Percentiles rank a stretch among this genome's conserved stretches.
Conservation (phyloP, 768 basidiomycete species). For the Lactarius quietus region DNA sequence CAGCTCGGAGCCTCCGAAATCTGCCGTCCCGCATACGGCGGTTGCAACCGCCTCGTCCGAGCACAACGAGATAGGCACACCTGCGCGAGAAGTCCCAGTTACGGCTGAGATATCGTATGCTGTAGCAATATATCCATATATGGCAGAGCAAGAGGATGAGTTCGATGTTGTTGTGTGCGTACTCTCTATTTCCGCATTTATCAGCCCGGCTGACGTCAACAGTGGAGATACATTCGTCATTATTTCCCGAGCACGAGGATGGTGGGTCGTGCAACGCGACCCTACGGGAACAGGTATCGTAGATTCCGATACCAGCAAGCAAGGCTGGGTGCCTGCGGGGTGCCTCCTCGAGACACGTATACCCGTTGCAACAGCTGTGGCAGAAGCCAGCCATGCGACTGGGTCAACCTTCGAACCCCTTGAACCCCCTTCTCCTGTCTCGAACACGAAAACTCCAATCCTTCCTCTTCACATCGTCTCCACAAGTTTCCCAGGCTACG, state of each 20-base stretch:
- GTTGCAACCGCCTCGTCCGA: constrained; percentile 24
- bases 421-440: constrained; percentile 34
- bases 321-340: constrained; percentile 98
- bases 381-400: constrained; percentile 71
- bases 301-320: constrained; percentile 71
- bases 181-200: constrained; percentile 15
- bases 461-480: constrained; percentile 88
- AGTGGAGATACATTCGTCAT: constrained; percentile 95
- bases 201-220: constrained; percentile 7
- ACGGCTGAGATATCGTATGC: constrained; percentile 77
- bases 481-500: constrained; percentile 96
- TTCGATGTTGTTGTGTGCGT: constrained; percentile 95
- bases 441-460: constrained; percentile 64
- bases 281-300: constrained; percentile 78
- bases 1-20: constrained; percentile 31
- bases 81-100: constrained; percentile 34
- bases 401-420: constrained; percentile 36
- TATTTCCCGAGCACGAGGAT: constrained; percentile 89
- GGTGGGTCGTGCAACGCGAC: constrained; percentile 99
- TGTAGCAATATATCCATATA: constrained; percentile 97
- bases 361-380: constrained; percentile 83
- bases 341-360: constrained; percentile 92
- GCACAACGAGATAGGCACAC: constrained; percentile 26
- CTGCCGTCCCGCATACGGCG: constrained; percentile 37
- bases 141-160: constrained; percentile 98